phyloP scores from a whole-genome alignment of 495 filamentous ascomycete species.

The Acidiella bohemica region DNA sequence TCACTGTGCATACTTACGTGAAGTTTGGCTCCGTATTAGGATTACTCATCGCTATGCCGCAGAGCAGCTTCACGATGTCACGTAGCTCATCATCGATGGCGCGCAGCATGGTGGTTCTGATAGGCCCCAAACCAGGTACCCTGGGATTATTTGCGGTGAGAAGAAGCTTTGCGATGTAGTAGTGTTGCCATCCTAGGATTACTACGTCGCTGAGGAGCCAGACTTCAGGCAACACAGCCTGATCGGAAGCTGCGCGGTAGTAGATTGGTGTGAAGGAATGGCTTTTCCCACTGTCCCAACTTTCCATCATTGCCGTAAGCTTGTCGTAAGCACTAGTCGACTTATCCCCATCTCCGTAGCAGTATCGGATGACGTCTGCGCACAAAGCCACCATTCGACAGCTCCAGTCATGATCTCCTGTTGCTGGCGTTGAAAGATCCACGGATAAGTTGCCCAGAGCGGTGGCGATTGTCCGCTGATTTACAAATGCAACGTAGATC shows the following conservation, averaged over 20 bases:
- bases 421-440: slow-evolving; percentile 27
- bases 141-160: slow-evolving; percentile 33
- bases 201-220: slow-evolving; percentile 32
- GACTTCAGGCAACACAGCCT: slow-evolving; percentile 28
- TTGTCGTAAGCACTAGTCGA: slow-evolving; percentile 6
- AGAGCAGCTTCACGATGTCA: slow-evolving; percentile 33
- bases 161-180: slow-evolving; percentile 31
- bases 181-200: slow-evolving; percentile 28
- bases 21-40: slow-evolving; percentile 36
- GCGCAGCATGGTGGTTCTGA: slow-evolving; percentile 19
- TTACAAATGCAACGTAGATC: slow-evolving; percentile 43
- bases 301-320: slow-evolving; percentile 4
- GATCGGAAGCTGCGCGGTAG: slow-evolving; percentile 9
- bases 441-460: too few relatives aligned
- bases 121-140: slow-evolving; percentile 27
- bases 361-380: slow-evolving; percentile 41
- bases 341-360: slow-evolving; percentile 29
- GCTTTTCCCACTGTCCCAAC: slow-evolving; percentile 18
- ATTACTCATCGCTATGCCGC: slow-evolving; percentile 40
- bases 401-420: slow-evolving; percentile 40
- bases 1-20: too few relatives aligned
- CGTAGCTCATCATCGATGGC: slow-evolving; percentile 29
- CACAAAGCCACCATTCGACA: slow-evolving; percentile 41
- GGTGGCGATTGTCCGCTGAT: slow-evolving; percentile 34
- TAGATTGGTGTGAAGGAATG: slow-evolving; percentile 17